Evolutionary conservation across 495 filamentous ascomycete genomes (phyloP), one percentile per base, ranked within the genome.

Genomic region (Aspergillus carlsbadensis): DNA sequence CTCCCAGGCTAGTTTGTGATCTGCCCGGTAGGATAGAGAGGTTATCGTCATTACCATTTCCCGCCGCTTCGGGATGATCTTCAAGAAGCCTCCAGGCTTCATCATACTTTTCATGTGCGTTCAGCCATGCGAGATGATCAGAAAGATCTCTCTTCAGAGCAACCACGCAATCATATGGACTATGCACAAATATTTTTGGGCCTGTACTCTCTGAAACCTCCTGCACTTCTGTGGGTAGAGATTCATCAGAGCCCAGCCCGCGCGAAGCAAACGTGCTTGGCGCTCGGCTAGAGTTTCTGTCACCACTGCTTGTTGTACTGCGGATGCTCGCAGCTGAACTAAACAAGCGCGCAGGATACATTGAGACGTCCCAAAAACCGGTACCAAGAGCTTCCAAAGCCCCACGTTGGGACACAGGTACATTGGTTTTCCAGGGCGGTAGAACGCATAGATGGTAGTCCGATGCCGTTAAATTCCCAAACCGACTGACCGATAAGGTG

Each of bases 111-210:
- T 87, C 79, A 56, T 85, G 90, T 37, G 89, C 86, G 10, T 94
- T 70, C 1, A 97, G 73, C 92, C 92, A 98, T 6, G 80, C 76
- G 13, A 98, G 71, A 60, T 94, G 91, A 66, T 98, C 94, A 0
- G 83, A 70, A 11, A 92, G 76, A 59, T 96, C 92, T 58, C 94
- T 77, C 62, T 91, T 91, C 0, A 93, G 87, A 0, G 91, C 88
- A 52, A 96, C 77, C 20, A 96, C 83, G 60, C 92, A 96, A 71
- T 98, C 94, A 61, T 94, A 98, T 1, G 95, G 95, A 62, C 92
- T 97, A 48, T 95, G 91, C 29, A 98, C 88, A 66, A 96, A 96
- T 22, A 98, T 90, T 62, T 97, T 98, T 58, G 92, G 81, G 0
- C 94, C 92, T 6, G 84, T 81, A 14, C 84, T 84, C 15, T 70